Conservation (phyloP, 106 monocot species). For the Narthecium ossifragum region DNA sequence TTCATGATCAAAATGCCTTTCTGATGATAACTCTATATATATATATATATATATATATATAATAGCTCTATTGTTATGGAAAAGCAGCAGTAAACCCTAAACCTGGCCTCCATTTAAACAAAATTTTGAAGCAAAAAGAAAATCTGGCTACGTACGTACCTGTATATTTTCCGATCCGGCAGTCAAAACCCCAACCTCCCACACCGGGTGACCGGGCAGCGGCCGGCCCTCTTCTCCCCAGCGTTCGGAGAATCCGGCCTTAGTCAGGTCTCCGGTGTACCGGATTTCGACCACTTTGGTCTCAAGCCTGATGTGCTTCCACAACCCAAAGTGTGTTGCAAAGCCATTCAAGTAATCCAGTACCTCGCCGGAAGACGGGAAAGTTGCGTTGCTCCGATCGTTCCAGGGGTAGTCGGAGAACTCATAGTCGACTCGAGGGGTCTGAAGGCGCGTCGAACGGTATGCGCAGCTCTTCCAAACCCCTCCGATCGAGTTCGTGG, state of each 20-base stretch:
- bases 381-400: constrained; percentile 41
- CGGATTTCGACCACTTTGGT: constrained; percentile 47
- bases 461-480: constrained; percentile 86
- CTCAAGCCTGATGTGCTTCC: constrained; percentile 41
- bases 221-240: constrained; percentile 42
- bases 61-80: no score
- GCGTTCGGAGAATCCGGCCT: constrained; percentile 31
- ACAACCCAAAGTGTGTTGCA: constrained; percentile 61
- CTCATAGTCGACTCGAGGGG: constrained; percentile 78
- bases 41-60: constrained; percentile 1
- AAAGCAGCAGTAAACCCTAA: no score
- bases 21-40: background rate
- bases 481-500: constrained; percentile 63
- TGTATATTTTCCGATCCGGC: constrained; percentile 26
- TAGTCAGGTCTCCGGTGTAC: constrained; percentile 34
- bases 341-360: constrained; percentile 70
- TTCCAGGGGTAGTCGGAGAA: constrained; percentile 87
- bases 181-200: constrained; percentile 65
- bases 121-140: no score
- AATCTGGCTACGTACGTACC: no score
- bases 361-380: constrained; percentile 64
- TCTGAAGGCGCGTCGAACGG: constrained; percentile 74
- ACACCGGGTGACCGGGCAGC: constrained; percentile 40
- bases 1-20: background rate
- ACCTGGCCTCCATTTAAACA: no score